Evolutionary conservation across 1,284 basidiomycete species (phyloP), one percentile per base, ranked within the genome.

Genomic region (Ustilago bromivora): DNA sequence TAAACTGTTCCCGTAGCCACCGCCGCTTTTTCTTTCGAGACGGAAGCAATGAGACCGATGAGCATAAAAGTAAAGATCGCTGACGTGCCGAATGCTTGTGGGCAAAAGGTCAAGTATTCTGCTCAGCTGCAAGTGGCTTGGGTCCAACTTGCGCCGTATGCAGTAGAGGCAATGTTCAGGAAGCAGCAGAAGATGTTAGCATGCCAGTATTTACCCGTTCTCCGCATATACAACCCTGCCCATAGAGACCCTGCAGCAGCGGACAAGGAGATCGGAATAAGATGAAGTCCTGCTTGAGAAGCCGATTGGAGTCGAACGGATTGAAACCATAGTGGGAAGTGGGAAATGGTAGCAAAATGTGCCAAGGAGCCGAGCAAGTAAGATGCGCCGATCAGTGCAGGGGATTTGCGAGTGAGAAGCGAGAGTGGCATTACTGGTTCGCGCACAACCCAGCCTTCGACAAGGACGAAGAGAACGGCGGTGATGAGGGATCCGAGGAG

Each of bases 251-350:
- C 93, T 5, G 88, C 85, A 0, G 92, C 92, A 85, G 94, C 91
- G 1, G 91, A 89, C 1, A 92, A 75, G 51, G 92, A 92, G 76
- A 94, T 93, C 0, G 94, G 94, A 11, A 94, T 86, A 17, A 95
- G 85, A 84, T 95, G 94, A 1, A 92, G 87, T 9, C 94, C 94
- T 8, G 89, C 90, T 71, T 90, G 88, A 38, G 92, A 90, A 17
- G 94, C 89, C 15, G 91, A 90, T 79, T 90, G 89, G 61, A 94
- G 88, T 69, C 90, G 88, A 8, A 95, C 93, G 0, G 92, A 93
- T 86, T 95, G 93, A 86, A 94, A 95, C 92, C 92, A 94, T 86
- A 92, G 92, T 2, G 94, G 94, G 84, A 90, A 93, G 86, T 93
- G 93, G 86, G 93, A 76, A 36, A 76, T 66, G 53, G 56, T 61